Percentiles rank a stretch among this genome's conserved stretches.
Conservation (phyloP, 192 early-diverging fungal species). For the Obelidium mucronatum region DNA sequence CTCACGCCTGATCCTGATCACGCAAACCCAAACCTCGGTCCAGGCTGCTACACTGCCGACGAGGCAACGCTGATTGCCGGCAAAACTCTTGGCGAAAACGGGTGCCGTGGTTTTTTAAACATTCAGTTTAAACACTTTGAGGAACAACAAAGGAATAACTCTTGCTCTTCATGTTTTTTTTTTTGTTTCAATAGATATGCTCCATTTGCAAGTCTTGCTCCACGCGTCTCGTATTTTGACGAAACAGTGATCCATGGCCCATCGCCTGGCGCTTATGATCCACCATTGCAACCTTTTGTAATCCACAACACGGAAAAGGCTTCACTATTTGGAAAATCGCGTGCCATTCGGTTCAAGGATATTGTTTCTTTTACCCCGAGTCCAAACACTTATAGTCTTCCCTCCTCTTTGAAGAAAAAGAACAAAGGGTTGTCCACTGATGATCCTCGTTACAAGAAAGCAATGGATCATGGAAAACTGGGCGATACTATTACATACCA, state of each 20-base stretch:
- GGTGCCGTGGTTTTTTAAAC: conserved; percentile 37
- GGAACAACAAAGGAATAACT: no score
- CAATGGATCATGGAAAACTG: conserved; percentile 20
- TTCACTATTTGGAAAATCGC: conserved; percentile 56
- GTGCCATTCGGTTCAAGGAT: conserved; percentile 46
- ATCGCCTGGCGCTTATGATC: conserved; percentile 56
- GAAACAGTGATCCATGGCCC: conserved; percentile 47
- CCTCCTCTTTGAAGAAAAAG: conserved; percentile 35
- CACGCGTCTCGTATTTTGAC: conserved; percentile 57
- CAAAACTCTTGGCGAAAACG: conserved; percentile 50
- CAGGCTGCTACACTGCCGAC: conserved; percentile 60
- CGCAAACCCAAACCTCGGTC: conserved; percentile 62
- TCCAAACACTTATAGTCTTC: conserved; percentile 50
- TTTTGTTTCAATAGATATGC: conserved; percentile 52
- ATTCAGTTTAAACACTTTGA: no score
- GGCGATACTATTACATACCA: conserved; percentile 27
- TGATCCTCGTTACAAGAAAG: conserved; percentile 21
- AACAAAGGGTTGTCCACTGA: neutral
- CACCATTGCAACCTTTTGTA: conserved; percentile 34
- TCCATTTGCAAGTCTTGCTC: conserved; percentile 58
- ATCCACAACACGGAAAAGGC: conserved; percentile 48
- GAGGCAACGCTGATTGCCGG: conserved; percentile 49
- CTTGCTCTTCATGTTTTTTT: neutral
- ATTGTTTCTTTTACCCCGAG: conserved; percentile 43
- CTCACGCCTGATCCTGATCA: conserved; percentile 53